Conservation (phyloP, 768 basidiomycete species). For the Phlegmacium glaucopus region DNA sequence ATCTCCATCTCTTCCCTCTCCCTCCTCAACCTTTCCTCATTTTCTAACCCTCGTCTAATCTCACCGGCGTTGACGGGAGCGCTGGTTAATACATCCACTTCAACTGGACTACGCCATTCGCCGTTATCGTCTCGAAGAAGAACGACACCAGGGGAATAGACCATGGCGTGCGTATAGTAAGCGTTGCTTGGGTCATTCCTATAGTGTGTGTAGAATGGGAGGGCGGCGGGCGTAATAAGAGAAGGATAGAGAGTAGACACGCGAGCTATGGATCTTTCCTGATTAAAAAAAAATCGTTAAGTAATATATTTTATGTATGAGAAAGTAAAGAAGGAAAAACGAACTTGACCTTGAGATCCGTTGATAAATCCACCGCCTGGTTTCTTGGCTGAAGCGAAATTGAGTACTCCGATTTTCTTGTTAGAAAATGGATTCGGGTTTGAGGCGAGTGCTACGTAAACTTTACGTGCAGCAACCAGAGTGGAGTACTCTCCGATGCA, state of each 20-base stretch:
- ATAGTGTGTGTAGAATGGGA: constrained; percentile 61
- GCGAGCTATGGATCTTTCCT: constrained; percentile 72
- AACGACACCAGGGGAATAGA: constrained; percentile 61
- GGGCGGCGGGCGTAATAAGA: constrained; percentile 49
- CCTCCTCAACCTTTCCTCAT: constrained; percentile 1
- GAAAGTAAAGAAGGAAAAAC: neutral
- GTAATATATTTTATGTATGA: neutral
- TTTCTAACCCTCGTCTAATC: constrained; percentile 11
- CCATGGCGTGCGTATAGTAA: constrained; percentile 74
- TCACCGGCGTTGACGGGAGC: constrained; percentile 68
- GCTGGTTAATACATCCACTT: constrained; percentile 63
- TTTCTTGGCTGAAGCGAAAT: constrained; percentile 71
- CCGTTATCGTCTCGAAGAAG: constrained; percentile 63
- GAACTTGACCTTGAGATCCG: constrained; percentile 65
- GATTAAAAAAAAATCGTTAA: neutral
- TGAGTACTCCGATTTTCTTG: constrained; percentile 47
- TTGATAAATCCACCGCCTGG: constrained; percentile 73
- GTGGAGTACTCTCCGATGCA: constrained; percentile 23
- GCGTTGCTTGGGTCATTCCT: constrained; percentile 43
- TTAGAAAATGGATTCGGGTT: neutral
- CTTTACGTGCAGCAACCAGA: constrained; percentile 17
- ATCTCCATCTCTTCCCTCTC: too few relatives aligned
- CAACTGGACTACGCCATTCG: constrained; percentile 48
- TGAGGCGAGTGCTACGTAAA: constrained; percentile 7
- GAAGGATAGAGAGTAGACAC: constrained; percentile 70